Conservation (phyloP, 257 asterid species). For the Fraxinus quadrangulata region DNA sequence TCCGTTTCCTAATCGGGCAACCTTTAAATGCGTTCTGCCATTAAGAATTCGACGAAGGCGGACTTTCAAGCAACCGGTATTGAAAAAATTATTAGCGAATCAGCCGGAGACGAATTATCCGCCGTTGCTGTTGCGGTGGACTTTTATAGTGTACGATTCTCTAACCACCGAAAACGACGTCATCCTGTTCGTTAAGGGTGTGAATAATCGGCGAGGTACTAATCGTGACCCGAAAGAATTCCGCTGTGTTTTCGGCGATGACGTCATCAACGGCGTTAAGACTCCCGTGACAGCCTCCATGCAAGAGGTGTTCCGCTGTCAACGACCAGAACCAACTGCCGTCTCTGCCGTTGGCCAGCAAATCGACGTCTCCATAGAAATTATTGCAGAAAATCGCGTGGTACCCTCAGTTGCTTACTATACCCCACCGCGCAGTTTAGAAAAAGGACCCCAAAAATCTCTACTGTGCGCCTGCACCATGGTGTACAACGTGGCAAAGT, state of each 20-base stretch:
- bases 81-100: slow-evolving; percentile 23
- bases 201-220: slow-evolving; percentile 58
- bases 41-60: slow-evolving; percentile 43
- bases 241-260: slow-evolving; percentile 60
- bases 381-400: slow-evolving; percentile 38
- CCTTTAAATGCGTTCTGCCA: slow-evolving; percentile 57
- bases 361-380: slow-evolving; percentile 54
- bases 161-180: slow-evolving; percentile 69
- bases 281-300: slow-evolving; percentile 66
- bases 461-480: slow-evolving; percentile 79
- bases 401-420: slow-evolving; percentile 77
- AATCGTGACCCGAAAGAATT: slow-evolving; percentile 56
- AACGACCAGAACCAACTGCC: slow-evolving; percentile 40
- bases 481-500: slow-evolving; percentile 77
- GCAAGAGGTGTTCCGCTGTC: slow-evolving; percentile 91
- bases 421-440: slow-evolving; percentile 50
- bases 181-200: slow-evolving; percentile 73
- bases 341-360: slow-evolving; percentile 1
- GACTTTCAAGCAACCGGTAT: slow-evolving; percentile 58
- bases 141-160: slow-evolving; percentile 62
- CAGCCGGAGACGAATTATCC: slow-evolving; percentile 7
- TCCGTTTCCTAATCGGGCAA: slow-evolving; percentile 55
- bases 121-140: slow-evolving; percentile 50
- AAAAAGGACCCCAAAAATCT: slow-evolving; percentile 21
- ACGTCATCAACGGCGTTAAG: slow-evolving; percentile 41